Conservation (phyloP, 352 stramenopile genomes). For the Pythium rishiriense region DNA sequence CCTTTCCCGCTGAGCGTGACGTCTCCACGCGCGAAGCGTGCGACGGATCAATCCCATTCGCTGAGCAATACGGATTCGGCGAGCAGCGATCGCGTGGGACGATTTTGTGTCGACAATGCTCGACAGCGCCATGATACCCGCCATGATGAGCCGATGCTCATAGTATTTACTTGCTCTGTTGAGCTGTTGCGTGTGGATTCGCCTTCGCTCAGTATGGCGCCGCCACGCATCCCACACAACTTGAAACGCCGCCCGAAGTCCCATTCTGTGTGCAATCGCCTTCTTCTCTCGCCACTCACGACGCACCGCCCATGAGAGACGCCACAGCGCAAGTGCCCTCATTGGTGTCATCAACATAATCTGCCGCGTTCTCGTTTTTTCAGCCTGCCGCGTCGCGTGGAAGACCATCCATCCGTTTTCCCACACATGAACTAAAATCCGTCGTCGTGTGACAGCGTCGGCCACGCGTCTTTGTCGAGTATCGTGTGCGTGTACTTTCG, state of each 20-base stretch:
- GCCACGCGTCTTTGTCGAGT: not conserved
- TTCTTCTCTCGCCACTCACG: conserved; percentile 18
- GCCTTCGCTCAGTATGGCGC: not conserved
- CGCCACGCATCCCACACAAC: conserved; percentile 13
- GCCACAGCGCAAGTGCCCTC: conserved; percentile 11
- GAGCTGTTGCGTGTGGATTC: conserved; percentile 11
- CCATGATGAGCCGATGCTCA: not conserved
- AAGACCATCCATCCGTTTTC: conserved; percentile 9
- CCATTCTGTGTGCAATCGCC: conserved; percentile 1
- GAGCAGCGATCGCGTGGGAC: not conserved
- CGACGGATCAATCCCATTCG: conserved; percentile 8
- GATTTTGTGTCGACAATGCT: conserved; percentile 7
- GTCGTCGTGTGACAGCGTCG: conserved; percentile 15
- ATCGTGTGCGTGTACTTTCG: not conserved
- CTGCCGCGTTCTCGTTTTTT: not conserved
- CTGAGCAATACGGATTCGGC: conserved; percentile 10
- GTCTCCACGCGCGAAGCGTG: conserved; percentile 1
- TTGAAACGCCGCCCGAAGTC: not conserved
- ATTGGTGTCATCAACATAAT: not conserved
- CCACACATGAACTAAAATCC: conserved; percentile 18
- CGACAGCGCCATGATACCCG: conserved; percentile 9
- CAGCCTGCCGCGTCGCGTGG: conserved; percentile 7
- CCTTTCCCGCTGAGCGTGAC: not conserved
- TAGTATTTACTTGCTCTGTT: not conserved
- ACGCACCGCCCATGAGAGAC: conserved; percentile 1